Conservation (phyloP, 2,329 filamentous ascomycete genomes). For the Colletotrichum destructivum region DNA sequence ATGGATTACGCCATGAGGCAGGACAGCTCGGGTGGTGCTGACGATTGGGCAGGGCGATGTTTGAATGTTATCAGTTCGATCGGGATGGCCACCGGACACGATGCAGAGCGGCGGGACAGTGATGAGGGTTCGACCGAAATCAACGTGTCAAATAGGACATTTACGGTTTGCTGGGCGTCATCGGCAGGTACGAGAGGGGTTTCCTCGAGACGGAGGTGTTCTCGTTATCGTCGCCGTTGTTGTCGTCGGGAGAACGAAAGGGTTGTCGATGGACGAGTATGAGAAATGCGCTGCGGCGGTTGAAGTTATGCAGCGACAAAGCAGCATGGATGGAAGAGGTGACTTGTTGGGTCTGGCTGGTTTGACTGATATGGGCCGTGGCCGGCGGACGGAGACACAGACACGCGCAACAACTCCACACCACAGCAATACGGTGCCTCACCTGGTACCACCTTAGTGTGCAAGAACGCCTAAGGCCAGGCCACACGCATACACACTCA, state of each 20-base stretch:
- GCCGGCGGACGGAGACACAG: constrained; percentile 19
- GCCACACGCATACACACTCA: neutral
- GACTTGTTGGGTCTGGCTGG: constrained; percentile 7
- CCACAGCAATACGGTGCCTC: constrained; percentile 1
- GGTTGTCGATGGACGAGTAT: neutral
- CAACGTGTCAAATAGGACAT: constrained; percentile 33
- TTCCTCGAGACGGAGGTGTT: neutral
- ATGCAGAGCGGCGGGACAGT: constrained; percentile 5
- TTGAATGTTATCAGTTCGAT: constrained; percentile 24
- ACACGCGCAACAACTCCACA: constrained; percentile 9
- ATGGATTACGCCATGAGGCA: constrained; percentile 78
- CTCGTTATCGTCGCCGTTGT: constrained; percentile 34
- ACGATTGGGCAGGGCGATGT: constrained; percentile 24
- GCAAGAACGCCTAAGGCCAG: neutral
- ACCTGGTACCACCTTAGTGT: no score
- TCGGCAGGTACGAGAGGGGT: constrained; percentile 13
- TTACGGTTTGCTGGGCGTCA: constrained; percentile 16
- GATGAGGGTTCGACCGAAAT: constrained; percentile 23
- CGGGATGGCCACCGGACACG: constrained; percentile 16
- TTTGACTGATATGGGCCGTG: constrained; percentile 18
- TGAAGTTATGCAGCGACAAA: constrained; percentile 21
- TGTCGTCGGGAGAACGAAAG: neutral
- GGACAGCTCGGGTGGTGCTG: constrained; percentile 45
- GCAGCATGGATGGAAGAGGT: constrained; percentile 20
- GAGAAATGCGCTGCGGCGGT: constrained; percentile 1